A percentile compares a stretch with the other conserved stretches of the same genome.
These are phyloP conservation scores for Hymenoscyphus occultus DNA, from an alignment of 2,329 filamentous ascomycete species.

Conservation along the genomic window DNA sequence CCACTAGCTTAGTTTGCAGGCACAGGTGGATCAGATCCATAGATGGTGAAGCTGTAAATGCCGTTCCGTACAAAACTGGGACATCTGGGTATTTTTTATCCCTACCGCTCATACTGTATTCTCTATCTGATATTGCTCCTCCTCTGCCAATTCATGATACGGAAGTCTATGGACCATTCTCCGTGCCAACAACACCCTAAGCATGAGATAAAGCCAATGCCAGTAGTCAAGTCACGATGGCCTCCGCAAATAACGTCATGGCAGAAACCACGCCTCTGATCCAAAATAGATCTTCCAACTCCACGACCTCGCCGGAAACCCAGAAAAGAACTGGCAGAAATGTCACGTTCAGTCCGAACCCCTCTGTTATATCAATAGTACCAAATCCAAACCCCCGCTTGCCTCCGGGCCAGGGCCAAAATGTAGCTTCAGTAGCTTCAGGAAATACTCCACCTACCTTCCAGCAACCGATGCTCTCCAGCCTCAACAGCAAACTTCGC, in stretches of 20 bases:
- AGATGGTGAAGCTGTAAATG: too few species aligned
- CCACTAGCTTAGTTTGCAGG: too few species aligned
- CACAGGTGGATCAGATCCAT: too few species aligned
- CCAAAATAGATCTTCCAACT: constrained; percentile 15
- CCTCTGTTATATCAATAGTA: constrained; percentile 55
- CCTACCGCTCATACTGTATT: background rate
- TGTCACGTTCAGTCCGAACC: constrained; percentile 75
- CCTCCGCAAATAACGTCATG: constrained; percentile 24
- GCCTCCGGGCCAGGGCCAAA: constrained; percentile 13
- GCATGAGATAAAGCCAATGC: background rate
- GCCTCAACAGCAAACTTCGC: constrained; percentile 82
- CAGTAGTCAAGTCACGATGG: constrained; percentile 20
- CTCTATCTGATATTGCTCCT: background rate
- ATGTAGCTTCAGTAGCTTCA: constrained; percentile 32
- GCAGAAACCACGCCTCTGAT: constrained; percentile 29
- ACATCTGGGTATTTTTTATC: background rate
- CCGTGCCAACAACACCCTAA: background rate
- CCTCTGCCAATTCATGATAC: background rate
- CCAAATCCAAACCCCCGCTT: constrained; percentile 45
- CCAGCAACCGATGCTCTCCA: constrained; percentile 64
- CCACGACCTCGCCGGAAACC: constrained; percentile 18
- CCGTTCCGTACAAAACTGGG: background rate
- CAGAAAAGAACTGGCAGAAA: constrained; percentile 42
- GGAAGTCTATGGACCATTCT: background rate
- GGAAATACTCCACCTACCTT: constrained; percentile 35